Conservation (phyloP, 2,329 filamentous ascomycete genomes). For the Nothomitra cinnamomea region DNA sequence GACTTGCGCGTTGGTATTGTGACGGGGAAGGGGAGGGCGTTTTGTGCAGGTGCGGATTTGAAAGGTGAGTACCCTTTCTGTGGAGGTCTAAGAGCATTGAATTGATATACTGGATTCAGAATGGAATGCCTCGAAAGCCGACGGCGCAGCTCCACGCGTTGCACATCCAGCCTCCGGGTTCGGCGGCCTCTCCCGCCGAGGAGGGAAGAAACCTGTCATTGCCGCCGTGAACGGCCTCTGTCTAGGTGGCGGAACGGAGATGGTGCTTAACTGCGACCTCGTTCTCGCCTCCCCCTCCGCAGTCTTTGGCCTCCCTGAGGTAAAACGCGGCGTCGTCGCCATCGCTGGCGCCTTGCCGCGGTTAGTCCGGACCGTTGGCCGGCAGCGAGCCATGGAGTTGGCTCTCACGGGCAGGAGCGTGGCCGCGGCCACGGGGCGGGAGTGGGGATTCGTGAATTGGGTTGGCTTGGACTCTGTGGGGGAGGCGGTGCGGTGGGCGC, state of each 20-base stretch:
- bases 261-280: slow-evolving; percentile 56
- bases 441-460: slow-evolving; percentile 55
- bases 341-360: slow-evolving; percentile 54
- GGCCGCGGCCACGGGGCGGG: slow-evolving; percentile 38
- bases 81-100: neutral
- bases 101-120: slow-evolving; percentile 18
- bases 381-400: slow-evolving; percentile 54
- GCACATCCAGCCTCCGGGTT: slow-evolving; percentile 25
- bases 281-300: slow-evolving; percentile 43
- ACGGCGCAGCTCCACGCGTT: neutral
- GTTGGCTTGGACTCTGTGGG: slow-evolving; percentile 38
- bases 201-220: slow-evolving; percentile 57
- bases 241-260: slow-evolving; percentile 62
- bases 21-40: slow-evolving; percentile 43
- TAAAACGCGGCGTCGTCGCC: slow-evolving; percentile 51
- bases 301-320: slow-evolving; percentile 53
- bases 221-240: slow-evolving; percentile 62
- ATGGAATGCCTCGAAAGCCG: slow-evolving; percentile 31
- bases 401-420: slow-evolving; percentile 46
- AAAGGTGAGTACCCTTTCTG: slow-evolving; percentile 24
- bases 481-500: slow-evolving; percentile 44
- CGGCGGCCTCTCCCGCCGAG: slow-evolving; percentile 39
- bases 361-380: slow-evolving; percentile 46
- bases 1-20: slow-evolving; percentile 43
- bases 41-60: slow-evolving; percentile 52